phyloP scores from a whole-genome alignment of 495 filamentous ascomycete genomes.

The Talaromyces liani region DNA sequence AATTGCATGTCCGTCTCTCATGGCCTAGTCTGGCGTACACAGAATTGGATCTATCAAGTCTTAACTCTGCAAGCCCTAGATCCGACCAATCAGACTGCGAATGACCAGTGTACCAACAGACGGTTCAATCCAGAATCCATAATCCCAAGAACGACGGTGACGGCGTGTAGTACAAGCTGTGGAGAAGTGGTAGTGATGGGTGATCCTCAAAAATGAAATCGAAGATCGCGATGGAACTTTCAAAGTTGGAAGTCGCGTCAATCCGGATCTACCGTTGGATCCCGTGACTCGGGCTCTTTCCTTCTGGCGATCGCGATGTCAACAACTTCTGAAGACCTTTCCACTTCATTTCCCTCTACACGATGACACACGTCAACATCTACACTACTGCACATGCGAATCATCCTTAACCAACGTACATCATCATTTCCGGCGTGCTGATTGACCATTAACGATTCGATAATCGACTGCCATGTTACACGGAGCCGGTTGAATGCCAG shows the following conservation, averaged over 20 bases:
- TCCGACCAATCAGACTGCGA: not conserved
- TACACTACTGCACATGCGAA: not conserved
- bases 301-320: not conserved
- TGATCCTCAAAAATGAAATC: not conserved
- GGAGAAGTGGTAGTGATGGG: not conserved
- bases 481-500: not conserved
- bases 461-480: not conserved
- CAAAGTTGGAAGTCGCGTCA: not conserved
- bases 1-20: not conserved
- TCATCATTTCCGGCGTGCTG: not conserved
- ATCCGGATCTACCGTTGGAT: no score
- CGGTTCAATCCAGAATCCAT: not conserved
- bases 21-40: not conserved
- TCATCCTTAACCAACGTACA: not conserved
- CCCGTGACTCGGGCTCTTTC: not conserved
- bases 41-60: conserved; percentile 3
- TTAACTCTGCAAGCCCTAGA: not conserved
- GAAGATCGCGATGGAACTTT: not conserved
- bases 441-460: not conserved
- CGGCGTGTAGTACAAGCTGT: not conserved
- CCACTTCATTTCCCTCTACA: not conserved
- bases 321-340: not conserved
- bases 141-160: not conserved
- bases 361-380: not conserved
- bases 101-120: not conserved